Conservation (phyloP, 495 filamentous ascomycete genomes). For the Daldinia caldariorum region DNA sequence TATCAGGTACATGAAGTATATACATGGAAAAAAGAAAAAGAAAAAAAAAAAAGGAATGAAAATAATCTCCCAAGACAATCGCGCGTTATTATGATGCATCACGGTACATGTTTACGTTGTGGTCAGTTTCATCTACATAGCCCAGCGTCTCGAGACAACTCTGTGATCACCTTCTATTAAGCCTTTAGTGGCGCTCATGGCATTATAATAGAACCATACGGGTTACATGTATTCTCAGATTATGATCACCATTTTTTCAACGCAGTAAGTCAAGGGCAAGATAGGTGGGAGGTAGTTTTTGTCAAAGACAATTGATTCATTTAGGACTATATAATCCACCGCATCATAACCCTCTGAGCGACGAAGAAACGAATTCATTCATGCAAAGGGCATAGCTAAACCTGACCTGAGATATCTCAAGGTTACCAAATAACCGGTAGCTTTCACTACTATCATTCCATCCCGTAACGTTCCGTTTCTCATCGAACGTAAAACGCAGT, state of each 20-base stretch:
- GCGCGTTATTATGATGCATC: not conserved
- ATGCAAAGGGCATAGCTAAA: not conserved
- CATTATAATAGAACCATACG: not conserved
- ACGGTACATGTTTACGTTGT: not conserved
- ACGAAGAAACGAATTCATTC: not conserved
- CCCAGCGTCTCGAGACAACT: too few relatives aligned
- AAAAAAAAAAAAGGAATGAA: not conserved
- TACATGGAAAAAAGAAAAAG: not conserved
- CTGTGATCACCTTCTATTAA: too few relatives aligned
- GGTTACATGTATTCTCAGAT: not conserved
- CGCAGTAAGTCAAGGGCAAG: not conserved
- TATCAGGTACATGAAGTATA: not conserved
- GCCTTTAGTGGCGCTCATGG: too few relatives aligned
- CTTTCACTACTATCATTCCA: not conserved
- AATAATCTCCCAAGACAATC: not conserved
- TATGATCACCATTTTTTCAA: not conserved
- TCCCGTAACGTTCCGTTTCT: not conserved
- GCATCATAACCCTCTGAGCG: not conserved
- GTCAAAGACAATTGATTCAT: not conserved
- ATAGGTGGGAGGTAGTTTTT: not conserved
- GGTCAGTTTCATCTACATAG: too few relatives aligned
- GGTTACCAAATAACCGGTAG: not conserved
- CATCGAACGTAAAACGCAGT: not conserved
- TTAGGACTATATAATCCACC: constrained; percentile 4
- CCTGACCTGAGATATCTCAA: not conserved